A percentile compares a stretch with the other conserved stretches of the same genome.
phyloP scores from a whole-genome alignment of 2,329 filamentous ascomycete genomes.

The Coniochaeta pulveracea region DNA sequence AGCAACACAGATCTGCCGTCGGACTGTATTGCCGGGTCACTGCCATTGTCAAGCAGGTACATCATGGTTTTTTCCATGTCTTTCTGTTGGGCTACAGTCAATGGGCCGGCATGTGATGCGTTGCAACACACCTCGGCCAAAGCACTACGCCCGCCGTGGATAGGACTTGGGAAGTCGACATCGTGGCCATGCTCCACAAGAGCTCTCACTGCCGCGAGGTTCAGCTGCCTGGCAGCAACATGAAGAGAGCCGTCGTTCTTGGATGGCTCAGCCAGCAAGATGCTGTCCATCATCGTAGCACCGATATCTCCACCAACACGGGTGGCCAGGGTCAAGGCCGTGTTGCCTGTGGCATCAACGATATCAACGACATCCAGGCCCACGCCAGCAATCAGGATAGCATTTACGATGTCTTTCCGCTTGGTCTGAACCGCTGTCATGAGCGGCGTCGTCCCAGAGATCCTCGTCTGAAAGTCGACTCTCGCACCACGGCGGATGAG shows the following conservation, averaged over 20 bases:
- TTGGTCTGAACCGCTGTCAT: conserved; percentile 46
- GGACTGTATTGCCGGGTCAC: conserved; percentile 42
- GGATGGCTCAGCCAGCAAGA: conserved; percentile 44
- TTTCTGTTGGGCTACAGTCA: conserved; percentile 36
- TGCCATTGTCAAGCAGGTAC: conserved; percentile 43
- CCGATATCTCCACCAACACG: conserved; percentile 39
- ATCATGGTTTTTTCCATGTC: conserved; percentile 45
- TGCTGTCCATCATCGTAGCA: conserved; percentile 39
- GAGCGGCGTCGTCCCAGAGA: conserved; percentile 44
- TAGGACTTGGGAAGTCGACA: conserved; percentile 50
- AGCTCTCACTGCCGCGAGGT: conserved; percentile 41
- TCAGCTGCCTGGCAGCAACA: conserved; percentile 49
- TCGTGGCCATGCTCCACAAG: conserved; percentile 50
- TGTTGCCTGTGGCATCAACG: conserved; percentile 43
- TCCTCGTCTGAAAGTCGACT: conserved; percentile 40
- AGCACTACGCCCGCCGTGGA: conserved; percentile 51
- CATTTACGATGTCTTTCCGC: conserved; percentile 44
- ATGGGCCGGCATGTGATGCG: conserved; percentile 32
- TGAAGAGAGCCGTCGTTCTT: conserved; percentile 57
- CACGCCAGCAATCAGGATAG: conserved; percentile 44
- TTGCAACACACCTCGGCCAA: conserved; percentile 52
- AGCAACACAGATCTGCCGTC: conserved; percentile 48
- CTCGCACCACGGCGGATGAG: conserved; percentile 45
- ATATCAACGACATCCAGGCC: conserved; percentile 48
- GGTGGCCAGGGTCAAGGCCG: conserved; percentile 49